These are phyloP conservation scores for Zymoseptoria passerinii DNA, from an alignment of 2,329 filamentous ascomycete species.

Conservation along the genomic window DNA sequence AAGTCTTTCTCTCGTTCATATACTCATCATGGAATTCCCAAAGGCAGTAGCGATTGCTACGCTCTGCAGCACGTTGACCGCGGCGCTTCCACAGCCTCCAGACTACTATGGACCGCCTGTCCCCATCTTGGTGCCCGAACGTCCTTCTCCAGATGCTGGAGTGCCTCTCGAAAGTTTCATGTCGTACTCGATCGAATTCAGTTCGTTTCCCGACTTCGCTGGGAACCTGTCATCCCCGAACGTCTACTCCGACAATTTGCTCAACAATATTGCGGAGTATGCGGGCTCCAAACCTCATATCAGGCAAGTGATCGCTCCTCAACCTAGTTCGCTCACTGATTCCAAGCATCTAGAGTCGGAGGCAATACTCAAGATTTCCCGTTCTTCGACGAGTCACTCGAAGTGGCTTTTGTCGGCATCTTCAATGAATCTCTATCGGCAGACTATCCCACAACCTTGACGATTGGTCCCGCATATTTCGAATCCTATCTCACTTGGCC, in stretches of 20 bases:
- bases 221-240: slow-evolving; percentile 50
- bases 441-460: slow-evolving; percentile 54
- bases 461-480: slow-evolving; percentile 54
- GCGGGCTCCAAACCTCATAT: slow-evolving; percentile 52
- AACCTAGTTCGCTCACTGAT: not conserved
- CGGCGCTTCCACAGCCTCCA: not conserved
- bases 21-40: not conserved
- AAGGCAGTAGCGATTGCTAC: not conserved
- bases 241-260: slow-evolving; percentile 51
- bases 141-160: slow-evolving; percentile 41
- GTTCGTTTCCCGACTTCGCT: slow-evolving; percentile 46
- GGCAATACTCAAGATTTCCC: slow-evolving; percentile 62
- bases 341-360: slow-evolving; percentile 40
- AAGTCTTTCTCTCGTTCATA: not conserved
- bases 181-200: slow-evolving; percentile 46
- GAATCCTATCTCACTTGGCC: slow-evolving; percentile 54
- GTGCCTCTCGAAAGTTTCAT: slow-evolving; percentile 39
- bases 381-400: slow-evolving; percentile 48
- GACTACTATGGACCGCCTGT: not conserved
- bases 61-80: not conserved
- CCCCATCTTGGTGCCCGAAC: not conserved
- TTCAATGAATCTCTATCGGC: slow-evolving; percentile 42
- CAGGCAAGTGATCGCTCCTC: slow-evolving; percentile 9
- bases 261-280: slow-evolving; percentile 49
- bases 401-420: slow-evolving; percentile 45